Percentiles rank a stretch among this genome's conserved stretches.
These are phyloP conservation scores for Diaporthe citrichinensis DNA, from an alignment of 2,329 filamentous ascomycete species.

Conservation along the genomic window DNA sequence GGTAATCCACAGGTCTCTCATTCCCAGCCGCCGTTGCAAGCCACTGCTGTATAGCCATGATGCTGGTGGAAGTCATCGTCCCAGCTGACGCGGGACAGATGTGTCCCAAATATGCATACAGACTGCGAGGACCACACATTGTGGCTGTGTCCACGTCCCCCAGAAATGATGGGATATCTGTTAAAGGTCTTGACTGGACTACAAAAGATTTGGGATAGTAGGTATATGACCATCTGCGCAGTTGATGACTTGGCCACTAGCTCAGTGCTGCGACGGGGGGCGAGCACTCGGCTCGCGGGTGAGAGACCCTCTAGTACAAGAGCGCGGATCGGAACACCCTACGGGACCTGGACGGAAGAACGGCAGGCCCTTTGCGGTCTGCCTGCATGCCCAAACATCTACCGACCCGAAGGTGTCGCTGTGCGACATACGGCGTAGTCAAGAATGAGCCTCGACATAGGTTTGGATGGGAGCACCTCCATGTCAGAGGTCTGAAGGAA, in stretches of 20 bases:
- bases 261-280: background rate
- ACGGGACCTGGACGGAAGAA: too few species aligned
- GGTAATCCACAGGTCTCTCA: background rate
- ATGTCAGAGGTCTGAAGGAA: too few species aligned
- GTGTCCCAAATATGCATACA: background rate
- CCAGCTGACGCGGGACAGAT: background rate
- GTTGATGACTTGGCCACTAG: background rate
- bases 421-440: background rate
- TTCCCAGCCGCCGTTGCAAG: too few species aligned
- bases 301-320: background rate
- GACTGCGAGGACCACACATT: background rate
- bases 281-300: background rate
- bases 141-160: background rate
- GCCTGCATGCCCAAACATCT: background rate
- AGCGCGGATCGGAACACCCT: background rate
- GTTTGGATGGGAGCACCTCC: background rate
- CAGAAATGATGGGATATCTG: background rate
- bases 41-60: background rate
- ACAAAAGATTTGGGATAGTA: background rate
- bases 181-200: background rate
- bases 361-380: too few species aligned
- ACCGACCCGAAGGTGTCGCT: background rate
- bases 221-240: background rate
- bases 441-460: background rate
- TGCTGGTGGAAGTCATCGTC: background rate